Percentiles rank a stretch among this genome's conserved stretches.
Evolutionary conservation across 768 basidiomycete genomes (phyloP).

Genomic region (Pleurotus ostreatus): DNA sequence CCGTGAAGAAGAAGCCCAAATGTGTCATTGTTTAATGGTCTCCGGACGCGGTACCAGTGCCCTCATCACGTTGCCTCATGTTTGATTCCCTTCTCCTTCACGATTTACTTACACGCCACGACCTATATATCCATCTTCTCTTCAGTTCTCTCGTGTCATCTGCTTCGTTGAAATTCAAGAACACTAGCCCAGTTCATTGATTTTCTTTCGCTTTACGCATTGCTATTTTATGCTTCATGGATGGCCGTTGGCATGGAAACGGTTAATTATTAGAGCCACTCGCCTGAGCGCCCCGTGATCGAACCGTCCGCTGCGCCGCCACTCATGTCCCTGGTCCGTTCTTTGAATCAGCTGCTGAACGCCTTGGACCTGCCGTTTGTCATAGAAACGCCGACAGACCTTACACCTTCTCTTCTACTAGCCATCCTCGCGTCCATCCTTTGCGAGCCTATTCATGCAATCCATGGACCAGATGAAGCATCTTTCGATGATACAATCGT

Average conservation of each 20-base stretch:
- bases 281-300: too few relatives aligned
- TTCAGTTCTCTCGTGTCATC: slow-evolving; percentile 5
- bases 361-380: slow-evolving; percentile 40
- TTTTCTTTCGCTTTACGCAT: not conserved
- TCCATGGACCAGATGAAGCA: slow-evolving; percentile 5
- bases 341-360: slow-evolving; percentile 45
- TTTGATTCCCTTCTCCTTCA: slow-evolving; percentile 24
- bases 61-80: slow-evolving; percentile 16
- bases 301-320: too few relatives aligned
- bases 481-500: slow-evolving; percentile 2
- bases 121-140: slow-evolving; percentile 43
- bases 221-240: not conserved
- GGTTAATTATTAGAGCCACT: not conserved
- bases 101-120: slow-evolving; percentile 36
- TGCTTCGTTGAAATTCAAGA: slow-evolving; percentile 15
- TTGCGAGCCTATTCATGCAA: slow-evolving; percentile 46
- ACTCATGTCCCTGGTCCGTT: slow-evolving; percentile 18
- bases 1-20: slow-evolving; percentile 76
- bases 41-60: slow-evolving; percentile 16
- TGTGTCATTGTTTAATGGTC: slow-evolving; percentile 79
- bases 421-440: slow-evolving; percentile 66
- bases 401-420: slow-evolving; percentile 70
- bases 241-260: slow-evolving; percentile 7
- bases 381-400: slow-evolving; percentile 50
- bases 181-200: not conserved